phyloP scores from a whole-genome alignment of 1,139 yeast genomes.

The Blastobotrys aristatus region DNA sequence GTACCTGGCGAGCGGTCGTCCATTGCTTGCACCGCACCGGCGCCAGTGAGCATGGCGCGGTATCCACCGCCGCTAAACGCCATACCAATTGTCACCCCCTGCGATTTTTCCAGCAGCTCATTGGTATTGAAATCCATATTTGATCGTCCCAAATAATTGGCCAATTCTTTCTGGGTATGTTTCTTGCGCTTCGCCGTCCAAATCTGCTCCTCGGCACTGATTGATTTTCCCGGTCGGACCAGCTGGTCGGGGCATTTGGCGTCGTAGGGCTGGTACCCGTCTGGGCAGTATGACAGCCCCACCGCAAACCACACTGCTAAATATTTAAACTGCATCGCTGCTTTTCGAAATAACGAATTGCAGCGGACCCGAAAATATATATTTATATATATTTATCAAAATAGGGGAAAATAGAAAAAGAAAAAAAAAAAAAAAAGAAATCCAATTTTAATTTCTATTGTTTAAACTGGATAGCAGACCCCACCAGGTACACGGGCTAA shows the following conservation, averaged over 20 bases:
- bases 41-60: constrained; percentile 75
- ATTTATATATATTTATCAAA: no score
- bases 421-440: no score
- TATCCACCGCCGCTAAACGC: constrained; percentile 85
- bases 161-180: constrained; percentile 14
- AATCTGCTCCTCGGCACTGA: constrained; percentile 15
- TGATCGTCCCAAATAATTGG: constrained; percentile 18
- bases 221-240: constrained; percentile 2
- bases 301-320: no score
- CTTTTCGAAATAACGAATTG: no score
- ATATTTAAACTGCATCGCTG: no score
- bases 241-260: constrained; percentile 8
- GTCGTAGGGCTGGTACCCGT: constrained; percentile 1
- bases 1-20: constrained; percentile 61
- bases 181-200: constrained; percentile 16
- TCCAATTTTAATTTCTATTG: not conserved
- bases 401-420: not conserved
- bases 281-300: not conserved
- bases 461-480: not conserved
- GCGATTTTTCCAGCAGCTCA: constrained; percentile 8
- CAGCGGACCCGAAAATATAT: no score
- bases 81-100: constrained; percentile 44
- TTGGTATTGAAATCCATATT: constrained; percentile 25
- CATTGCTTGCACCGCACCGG: constrained; percentile 69
- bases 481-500: not conserved